Conservation (phyloP, 164 flowering plant species). For the Stephania yunnanensis region DNA sequence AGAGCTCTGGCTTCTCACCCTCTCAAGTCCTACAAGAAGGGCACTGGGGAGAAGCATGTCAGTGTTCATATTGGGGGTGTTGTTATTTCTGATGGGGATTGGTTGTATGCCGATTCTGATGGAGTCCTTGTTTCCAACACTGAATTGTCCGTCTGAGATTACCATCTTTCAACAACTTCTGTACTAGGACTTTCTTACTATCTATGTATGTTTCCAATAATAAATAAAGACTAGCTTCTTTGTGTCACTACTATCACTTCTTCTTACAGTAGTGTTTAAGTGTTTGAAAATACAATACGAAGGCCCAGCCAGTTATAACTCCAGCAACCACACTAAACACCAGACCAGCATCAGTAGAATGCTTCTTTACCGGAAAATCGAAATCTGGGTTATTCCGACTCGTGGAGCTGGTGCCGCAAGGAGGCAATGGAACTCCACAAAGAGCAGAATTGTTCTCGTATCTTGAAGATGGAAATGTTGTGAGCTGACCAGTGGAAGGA, state of each 20-base stretch:
- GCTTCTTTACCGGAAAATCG: slow-evolving; percentile 20
- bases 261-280: background rate
- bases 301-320: slow-evolving; percentile 34
- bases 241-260: background rate
- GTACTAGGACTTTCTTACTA: too few relatives aligned
- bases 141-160: slow-evolving; percentile 37
- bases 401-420: slow-evolving; percentile 39
- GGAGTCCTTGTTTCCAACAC: slow-evolving; percentile 56
- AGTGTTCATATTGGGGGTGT: slow-evolving; percentile 46
- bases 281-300: slow-evolving; percentile 2
- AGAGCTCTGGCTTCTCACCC: slow-evolving; percentile 66
- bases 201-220: slow-evolving; percentile 2
- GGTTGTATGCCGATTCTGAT: slow-evolving; percentile 76
- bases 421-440: slow-evolving; percentile 70
- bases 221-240: background rate
- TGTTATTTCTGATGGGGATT: slow-evolving; percentile 57
- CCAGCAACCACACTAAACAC: slow-evolving; percentile 38
- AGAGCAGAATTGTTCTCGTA: slow-evolving; percentile 84
- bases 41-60: slow-evolving; percentile 57
- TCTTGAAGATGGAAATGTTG: slow-evolving; percentile 67
- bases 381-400: slow-evolving; percentile 9
- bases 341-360: slow-evolving; percentile 32
- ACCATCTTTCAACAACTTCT: too few relatives aligned
- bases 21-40: slow-evolving; percentile 51
- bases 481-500: slow-evolving; percentile 74